Evolutionary conservation across 805 yeast genomes (phyloP).

Genomic region (Kurtzmaniella cleridarum): DNA sequence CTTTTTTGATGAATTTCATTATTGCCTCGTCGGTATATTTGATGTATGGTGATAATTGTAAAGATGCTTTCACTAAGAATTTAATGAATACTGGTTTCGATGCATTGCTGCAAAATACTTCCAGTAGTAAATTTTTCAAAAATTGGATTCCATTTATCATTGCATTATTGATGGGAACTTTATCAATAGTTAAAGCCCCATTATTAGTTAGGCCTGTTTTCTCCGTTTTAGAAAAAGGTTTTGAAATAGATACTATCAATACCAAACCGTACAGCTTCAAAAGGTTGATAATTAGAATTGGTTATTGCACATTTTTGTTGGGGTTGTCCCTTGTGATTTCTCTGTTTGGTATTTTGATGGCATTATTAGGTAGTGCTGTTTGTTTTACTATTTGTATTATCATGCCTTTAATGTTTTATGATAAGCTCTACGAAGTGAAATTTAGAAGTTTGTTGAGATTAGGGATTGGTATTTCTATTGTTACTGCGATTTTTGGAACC

Average conservation of each 20-base stretch:
- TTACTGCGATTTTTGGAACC: conserved; percentile 22
- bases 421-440: conserved; percentile 14
- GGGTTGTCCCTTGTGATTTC: conserved; percentile 24
- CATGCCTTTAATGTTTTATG: conserved; percentile 34
- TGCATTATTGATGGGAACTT: conserved; percentile 29
- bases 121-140: conserved; percentile 52
- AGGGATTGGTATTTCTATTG: conserved; percentile 16
- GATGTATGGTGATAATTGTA: conserved; percentile 70
- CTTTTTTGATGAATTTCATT: conserved; percentile 52
- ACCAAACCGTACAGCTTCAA: neutral
- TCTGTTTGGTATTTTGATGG: conserved; percentile 36
- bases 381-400: conserved; percentile 38
- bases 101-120: neutral
- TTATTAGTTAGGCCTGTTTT: conserved; percentile 34
- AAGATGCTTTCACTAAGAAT: conserved; percentile 75
- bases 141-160: conserved; percentile 36
- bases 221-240: conserved; percentile 28
- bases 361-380: conserved; percentile 37
- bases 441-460: conserved; percentile 6
- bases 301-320: conserved; percentile 18
- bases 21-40: conserved; percentile 66
- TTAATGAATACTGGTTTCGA: conserved; percentile 44
- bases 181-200: conserved; percentile 39
- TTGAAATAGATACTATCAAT: conserved; percentile 10
- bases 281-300: conserved; percentile 14